Evolutionary conservation across 225 moss, liverwort and hornwort genomes (phyloP).

Genomic region (Pseudisothecium myosuroides): DNA sequence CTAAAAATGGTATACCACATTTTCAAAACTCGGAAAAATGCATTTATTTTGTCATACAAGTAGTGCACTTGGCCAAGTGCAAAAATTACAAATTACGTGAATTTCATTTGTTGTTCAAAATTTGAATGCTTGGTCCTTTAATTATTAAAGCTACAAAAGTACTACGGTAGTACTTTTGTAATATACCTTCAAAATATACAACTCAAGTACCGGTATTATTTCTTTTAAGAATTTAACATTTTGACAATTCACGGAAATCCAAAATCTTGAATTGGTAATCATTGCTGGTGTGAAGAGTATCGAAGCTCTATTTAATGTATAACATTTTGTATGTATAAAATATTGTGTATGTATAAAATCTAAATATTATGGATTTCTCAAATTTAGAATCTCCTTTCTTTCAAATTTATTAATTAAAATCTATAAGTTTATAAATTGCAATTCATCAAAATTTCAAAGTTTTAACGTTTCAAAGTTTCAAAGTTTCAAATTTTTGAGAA

Average conservation of each 20-base stretch:
- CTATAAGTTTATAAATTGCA: not conserved
- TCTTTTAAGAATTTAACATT: not conserved
- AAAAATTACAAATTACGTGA: no score
- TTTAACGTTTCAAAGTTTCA: no score
- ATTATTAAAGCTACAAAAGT: not conserved
- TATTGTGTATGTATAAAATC: not conserved
- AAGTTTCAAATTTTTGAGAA: not conserved
- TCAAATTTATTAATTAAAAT: not conserved
- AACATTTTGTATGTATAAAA: no score
- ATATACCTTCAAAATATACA: not conserved
- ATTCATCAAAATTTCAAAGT: not conserved
- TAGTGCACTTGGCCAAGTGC: no score
- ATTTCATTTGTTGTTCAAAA: not conserved
- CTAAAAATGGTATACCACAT: no score
- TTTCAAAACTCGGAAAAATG: no score
- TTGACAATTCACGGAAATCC: not conserved
- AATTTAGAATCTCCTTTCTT: not conserved
- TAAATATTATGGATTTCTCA: not conserved
- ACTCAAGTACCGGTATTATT: accelerated
- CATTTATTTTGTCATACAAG: no score
- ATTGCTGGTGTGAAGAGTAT: not conserved
- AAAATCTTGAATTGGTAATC: not conserved
- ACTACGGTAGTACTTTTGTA: no score
- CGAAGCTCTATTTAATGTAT: not conserved
- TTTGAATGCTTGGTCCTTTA: accelerated